phyloP scores from a whole-genome alignment of 2,329 filamentous ascomycete species.

The Cryphonectria nitschkei region DNA sequence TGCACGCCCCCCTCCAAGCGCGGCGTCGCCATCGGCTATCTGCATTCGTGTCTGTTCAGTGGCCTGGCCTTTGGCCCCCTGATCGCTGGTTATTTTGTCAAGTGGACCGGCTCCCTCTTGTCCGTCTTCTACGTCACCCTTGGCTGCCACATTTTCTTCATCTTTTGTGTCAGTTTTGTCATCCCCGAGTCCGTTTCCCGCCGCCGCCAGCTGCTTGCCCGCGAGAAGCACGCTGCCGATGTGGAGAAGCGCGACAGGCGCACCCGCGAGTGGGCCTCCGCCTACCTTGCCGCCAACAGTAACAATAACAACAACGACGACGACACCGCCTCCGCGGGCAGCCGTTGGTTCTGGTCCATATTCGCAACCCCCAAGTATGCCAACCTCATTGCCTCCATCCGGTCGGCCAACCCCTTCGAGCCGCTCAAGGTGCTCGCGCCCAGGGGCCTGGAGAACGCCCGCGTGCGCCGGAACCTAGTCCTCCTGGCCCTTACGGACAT shows the following conservation, averaged over 20 bases:
- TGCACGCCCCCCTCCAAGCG: slow-evolving; percentile 81
- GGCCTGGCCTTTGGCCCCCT: slow-evolving; percentile 90
- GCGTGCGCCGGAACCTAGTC: slow-evolving; percentile 79
- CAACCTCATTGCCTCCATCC: slow-evolving; percentile 39
- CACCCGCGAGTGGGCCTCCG: slow-evolving; percentile 26
- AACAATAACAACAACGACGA: background rate
- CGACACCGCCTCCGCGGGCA: background rate
- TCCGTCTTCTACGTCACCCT: slow-evolving; percentile 85
- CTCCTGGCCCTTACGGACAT: slow-evolving; percentile 80
- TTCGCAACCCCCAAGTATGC: slow-evolving; percentile 30
- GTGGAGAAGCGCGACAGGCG: slow-evolving; percentile 43
- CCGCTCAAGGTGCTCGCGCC: slow-evolving; percentile 81
- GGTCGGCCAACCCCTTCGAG: slow-evolving; percentile 68
- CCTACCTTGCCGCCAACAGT: slow-evolving; percentile 30
- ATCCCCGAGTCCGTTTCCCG: slow-evolving; percentile 85
- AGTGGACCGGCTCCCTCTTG: slow-evolving; percentile 73
- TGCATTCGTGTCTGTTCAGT: slow-evolving; percentile 85
- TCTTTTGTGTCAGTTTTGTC: slow-evolving; percentile 69
- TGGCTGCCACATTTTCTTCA: slow-evolving; percentile 72
- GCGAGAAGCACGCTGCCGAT: slow-evolving; percentile 64
- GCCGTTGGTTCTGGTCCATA: slow-evolving; percentile 16
- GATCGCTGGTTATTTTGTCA: slow-evolving; percentile 77
- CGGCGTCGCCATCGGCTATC: slow-evolving; percentile 83
- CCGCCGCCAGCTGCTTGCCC: slow-evolving; percentile 70
- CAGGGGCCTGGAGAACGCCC: slow-evolving; percentile 62